A percentile compares a stretch with the other conserved stretches of the same genome.
Evolutionary conservation across 75 land plant genomes (phyloP).

Genomic region (Chamaecyparis obtusa): DNA sequence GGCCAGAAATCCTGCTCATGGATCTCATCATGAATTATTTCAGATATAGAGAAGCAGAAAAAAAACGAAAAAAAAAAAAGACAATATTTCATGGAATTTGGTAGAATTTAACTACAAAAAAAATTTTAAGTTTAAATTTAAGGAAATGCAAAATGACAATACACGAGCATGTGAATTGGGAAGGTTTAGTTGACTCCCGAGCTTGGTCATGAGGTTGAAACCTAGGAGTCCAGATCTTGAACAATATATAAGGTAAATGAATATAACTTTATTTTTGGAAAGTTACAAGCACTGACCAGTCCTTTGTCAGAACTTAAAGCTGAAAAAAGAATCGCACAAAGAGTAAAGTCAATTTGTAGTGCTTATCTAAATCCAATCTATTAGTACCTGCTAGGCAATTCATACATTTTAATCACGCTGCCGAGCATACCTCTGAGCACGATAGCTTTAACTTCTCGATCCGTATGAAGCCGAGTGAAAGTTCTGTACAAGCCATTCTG

Average conservation of each 20-base stretch:
- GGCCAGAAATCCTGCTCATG: background rate
- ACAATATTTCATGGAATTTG: too few species aligned
- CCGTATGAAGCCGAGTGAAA: slow-evolving; percentile 6
- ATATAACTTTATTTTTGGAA: background rate
- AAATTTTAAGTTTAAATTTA: too few species aligned
- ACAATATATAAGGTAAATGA: background rate
- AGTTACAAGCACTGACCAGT: background rate
- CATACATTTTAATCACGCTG: too few species aligned
- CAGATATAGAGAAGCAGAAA: background rate
- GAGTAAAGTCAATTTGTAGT: background rate
- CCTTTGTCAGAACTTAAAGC: background rate
- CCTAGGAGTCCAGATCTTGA: background rate
- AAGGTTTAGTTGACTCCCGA: background rate
- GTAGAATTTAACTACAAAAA: too few species aligned
- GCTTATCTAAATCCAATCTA: background rate
- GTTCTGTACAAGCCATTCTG: slow-evolving; percentile 11
- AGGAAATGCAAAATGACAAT: background rate
- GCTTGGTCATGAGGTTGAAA: background rate
- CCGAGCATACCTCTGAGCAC: background rate
- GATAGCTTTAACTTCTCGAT: slow-evolving; percentile 6
- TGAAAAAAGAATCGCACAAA: background rate
- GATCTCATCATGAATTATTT: background rate
- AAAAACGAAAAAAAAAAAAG: too few species aligned
- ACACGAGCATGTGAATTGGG: background rate
- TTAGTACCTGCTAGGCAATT: too few species aligned